Conservation (phyloP, 2,329 filamentous ascomycete species). For the Nemania diffusa region DNA sequence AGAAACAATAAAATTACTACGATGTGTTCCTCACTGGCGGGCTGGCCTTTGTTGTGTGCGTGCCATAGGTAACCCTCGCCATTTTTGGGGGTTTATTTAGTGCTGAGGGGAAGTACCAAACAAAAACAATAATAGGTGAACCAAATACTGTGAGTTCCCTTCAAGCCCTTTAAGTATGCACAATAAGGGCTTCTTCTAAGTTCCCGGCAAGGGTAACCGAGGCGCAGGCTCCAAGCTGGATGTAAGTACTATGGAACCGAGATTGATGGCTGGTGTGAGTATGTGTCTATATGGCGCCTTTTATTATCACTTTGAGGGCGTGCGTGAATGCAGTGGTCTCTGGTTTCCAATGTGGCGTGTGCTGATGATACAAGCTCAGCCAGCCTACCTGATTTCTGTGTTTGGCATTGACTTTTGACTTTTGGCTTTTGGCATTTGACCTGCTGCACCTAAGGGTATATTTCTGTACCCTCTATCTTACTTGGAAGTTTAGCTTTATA, state of each 20-base stretch:
- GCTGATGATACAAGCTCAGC: conserved; percentile 12
- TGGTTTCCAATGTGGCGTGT: conserved; percentile 24
- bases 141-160: conserved; percentile 11
- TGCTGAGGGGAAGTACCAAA: not conserved
- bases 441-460: not conserved
- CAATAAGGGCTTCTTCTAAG: conserved; percentile 1
- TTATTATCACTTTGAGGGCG: conserved; percentile 4
- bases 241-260: conserved; percentile 8
- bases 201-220: not conserved
- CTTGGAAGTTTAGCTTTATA: no score
- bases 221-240: not conserved
- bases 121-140: no score
- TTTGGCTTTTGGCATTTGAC: not conserved
- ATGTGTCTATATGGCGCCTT: not conserved
- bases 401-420: not conserved
- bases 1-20: conserved; percentile 17
- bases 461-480: not conserved
- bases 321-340: not conserved
- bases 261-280: not conserved
- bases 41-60: not conserved
- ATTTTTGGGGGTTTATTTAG: not conserved
- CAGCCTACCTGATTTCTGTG: not conserved
- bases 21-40: not conserved
- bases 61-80: not conserved
- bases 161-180: not conserved